These are phyloP conservation scores for Hylodesmum podocarpum DNA, from an alignment of 306 rosid species.

Conservation along the genomic window DNA sequence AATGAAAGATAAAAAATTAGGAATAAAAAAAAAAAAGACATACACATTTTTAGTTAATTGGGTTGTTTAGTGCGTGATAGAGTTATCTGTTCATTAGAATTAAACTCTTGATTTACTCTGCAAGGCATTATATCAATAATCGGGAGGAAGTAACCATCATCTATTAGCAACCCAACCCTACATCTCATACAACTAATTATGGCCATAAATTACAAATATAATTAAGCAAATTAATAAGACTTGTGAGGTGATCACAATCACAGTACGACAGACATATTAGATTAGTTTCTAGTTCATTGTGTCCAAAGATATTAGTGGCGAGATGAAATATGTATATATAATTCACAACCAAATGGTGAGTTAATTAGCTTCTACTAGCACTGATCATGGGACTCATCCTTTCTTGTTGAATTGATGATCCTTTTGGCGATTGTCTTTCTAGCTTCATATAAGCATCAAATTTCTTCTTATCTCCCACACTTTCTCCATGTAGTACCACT, in stretches of 20 bases:
- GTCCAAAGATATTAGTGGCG: no score
- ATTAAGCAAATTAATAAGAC: not conserved
- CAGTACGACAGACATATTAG: no score
- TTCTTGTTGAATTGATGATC: constrained; percentile 47
- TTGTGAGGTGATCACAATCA: no score
- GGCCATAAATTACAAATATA: constrained; percentile 38
- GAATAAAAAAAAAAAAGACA: constrained; percentile 25
- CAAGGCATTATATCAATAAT: constrained; percentile 55
- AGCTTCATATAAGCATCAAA: constrained; percentile 58
- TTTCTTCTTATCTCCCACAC: constrained; percentile 42
- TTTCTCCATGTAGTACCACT: constrained; percentile 41
- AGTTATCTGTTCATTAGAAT: constrained; percentile 35
- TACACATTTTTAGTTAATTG: constrained; percentile 34
- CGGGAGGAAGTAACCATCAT: constrained; percentile 26
- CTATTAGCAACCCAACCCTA: constrained; percentile 45
- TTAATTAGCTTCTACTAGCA: constrained; percentile 45
- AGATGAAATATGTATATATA: no score
- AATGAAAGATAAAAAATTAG: no score
- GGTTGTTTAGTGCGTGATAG: no score
- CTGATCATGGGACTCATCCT: constrained; percentile 78
- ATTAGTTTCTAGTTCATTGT: no score
- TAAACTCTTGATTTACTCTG: constrained; percentile 46
- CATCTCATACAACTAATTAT: constrained; percentile 35
- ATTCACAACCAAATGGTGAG: constrained; percentile 60
- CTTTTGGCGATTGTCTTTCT: constrained; percentile 77